Conservation (phyloP, 1,139 yeast genomes). For the Protomyces pachydermus region DNA sequence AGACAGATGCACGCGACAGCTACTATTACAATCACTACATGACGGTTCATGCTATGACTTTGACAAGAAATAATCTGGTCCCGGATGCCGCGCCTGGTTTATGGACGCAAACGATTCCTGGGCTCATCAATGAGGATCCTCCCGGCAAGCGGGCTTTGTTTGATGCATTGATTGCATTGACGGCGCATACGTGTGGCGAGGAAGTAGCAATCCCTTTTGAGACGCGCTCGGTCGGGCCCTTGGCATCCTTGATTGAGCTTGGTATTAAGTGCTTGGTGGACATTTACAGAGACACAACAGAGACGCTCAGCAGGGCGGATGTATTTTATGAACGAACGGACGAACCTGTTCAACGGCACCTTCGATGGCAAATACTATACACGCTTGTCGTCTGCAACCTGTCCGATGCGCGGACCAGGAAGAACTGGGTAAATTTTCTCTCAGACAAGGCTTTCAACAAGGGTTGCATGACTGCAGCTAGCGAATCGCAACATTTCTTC, state of each 20-base stretch:
- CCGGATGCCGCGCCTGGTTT: neutral
- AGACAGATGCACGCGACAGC: neutral
- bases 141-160: slow-evolving; percentile 14
- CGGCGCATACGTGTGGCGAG: slow-evolving; percentile 15
- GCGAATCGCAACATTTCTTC: slow-evolving; percentile 14
- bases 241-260: slow-evolving; percentile 3
- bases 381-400: neutral
- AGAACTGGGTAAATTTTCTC: slow-evolving; percentile 2
- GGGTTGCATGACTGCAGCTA: neutral
- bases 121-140: slow-evolving; percentile 20
- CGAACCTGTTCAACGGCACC: neutral
- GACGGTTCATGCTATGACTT: neutral
- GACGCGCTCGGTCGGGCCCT: slow-evolving; percentile 1
- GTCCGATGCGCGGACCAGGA: slow-evolving; percentile 5
- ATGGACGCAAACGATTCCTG: slow-evolving; percentile 7
- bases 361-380: slow-evolving; percentile 17
- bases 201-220: neutral
- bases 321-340: neutral
- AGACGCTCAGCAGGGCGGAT: slow-evolving; percentile 2
- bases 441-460: neutral
- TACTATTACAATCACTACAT: neutral
- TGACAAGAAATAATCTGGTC: neutral
- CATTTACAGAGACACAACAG: neutral
- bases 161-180: slow-evolving; percentile 10
- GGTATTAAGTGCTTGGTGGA: slow-evolving; percentile 13